Evolutionary conservation across 345 rosid species (phyloP).

Genomic region (Limnanthes douglasii): DNA sequence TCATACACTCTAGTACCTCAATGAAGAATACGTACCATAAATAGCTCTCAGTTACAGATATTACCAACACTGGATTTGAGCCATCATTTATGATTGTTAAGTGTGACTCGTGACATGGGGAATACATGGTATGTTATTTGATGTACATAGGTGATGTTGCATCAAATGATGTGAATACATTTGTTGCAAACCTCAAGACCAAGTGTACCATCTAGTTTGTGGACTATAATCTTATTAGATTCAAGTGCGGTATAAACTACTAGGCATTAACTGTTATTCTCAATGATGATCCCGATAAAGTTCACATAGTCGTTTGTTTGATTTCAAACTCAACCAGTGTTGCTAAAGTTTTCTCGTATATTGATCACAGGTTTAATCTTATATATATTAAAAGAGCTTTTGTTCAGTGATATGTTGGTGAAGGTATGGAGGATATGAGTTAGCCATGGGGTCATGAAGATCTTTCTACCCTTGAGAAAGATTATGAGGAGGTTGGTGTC

Average conservation of each 20-base stretch:
- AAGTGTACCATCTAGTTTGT: conserved; percentile 11
- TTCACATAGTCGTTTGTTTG: conserved; percentile 15
- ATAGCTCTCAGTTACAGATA: conserved; percentile 28
- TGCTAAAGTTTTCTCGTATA: conserved; percentile 12
- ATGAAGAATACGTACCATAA: conserved; percentile 23
- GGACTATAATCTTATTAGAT: conserved; percentile 12
- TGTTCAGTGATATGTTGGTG: conserved; percentile 19
- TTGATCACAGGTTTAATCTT: conserved; percentile 14
- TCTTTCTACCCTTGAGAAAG: conserved; percentile 8
- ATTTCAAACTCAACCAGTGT: conserved; percentile 14
- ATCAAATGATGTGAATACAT: conserved; percentile 10
- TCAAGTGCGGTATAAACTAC: conserved; percentile 14
- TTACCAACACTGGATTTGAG: conserved; percentile 26
- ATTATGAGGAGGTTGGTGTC: conserved; percentile 14
- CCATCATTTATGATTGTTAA: conserved; percentile 26
- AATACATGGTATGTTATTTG: conserved; percentile 27
- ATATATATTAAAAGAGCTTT: conserved; percentile 18
- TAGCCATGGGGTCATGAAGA: conserved; percentile 13
- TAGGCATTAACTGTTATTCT: conserved; percentile 16
- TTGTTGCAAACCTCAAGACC: conserved; percentile 13
- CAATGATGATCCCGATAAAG: conserved; percentile 18
- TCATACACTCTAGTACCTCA: conserved; percentile 30
- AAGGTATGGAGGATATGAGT: conserved; percentile 20
- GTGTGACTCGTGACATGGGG: conserved; percentile 29
- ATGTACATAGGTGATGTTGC: conserved; percentile 18